These are phyloP conservation scores for Cutaneotrichosporon cavernicola DNA, from an alignment of 1,284 basidiomycete species.

Conservation along the genomic window DNA sequence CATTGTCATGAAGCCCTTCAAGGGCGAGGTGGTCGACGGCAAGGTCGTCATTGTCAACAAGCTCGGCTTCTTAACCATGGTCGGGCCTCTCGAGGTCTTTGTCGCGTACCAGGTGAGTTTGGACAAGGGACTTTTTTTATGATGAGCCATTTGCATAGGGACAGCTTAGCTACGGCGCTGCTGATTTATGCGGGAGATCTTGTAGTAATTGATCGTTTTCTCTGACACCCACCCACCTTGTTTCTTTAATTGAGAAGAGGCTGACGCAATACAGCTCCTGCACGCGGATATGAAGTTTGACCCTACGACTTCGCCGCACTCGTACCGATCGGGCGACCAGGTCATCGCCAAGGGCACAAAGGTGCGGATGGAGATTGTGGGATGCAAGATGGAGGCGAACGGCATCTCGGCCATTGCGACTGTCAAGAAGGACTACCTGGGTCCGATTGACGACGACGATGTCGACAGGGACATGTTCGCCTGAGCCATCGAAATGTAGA, in stretches of 20 bases:
- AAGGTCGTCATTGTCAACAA: constrained; percentile 88
- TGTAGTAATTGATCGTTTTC: constrained; percentile 53
- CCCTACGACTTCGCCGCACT: constrained; percentile 87
- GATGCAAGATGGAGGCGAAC: constrained; percentile 93
- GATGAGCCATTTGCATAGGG: constrained; percentile 48
- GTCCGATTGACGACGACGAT: constrained; percentile 62
- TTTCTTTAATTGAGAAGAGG: constrained; percentile 5
- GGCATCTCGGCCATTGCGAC: constrained; percentile 95
- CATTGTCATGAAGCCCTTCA: constrained; percentile 97
- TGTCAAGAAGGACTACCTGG: constrained; percentile 91
- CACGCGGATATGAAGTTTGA: constrained; percentile 91
- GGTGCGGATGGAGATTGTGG: constrained; percentile 92
- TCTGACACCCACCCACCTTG: constrained; percentile 33
- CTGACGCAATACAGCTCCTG: constrained; percentile 64
- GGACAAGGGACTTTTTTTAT: constrained; percentile 17
- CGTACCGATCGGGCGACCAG: constrained; percentile 84
- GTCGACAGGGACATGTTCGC: constrained; percentile 2
- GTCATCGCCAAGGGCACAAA: constrained; percentile 91
- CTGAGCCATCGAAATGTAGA: constrained; percentile 10
- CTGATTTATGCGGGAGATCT: constrained; percentile 54
- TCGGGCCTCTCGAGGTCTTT: constrained; percentile 88
- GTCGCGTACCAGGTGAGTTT: constrained; percentile 84
- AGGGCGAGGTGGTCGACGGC: constrained; percentile 97
- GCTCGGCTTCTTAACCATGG: constrained; percentile 80
- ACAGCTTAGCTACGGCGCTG: constrained; percentile 40